phyloP scores from a whole-genome alignment of 306 rosid species.

The Sindora glabra region DNA sequence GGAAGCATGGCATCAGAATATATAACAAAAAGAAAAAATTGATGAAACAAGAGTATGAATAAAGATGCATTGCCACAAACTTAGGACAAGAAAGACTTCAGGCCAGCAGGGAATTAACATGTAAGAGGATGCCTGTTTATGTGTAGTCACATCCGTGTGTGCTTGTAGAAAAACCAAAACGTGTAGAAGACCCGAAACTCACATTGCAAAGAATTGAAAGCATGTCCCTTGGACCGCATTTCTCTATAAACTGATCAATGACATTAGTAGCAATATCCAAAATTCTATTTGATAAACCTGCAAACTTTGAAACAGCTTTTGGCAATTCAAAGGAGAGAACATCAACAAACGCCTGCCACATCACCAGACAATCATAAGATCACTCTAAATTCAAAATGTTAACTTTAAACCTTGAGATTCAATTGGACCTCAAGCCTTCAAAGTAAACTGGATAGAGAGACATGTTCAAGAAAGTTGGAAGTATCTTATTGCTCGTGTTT shows the following conservation, averaged over 20 bases:
- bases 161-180: too few species aligned
- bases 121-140: background rate
- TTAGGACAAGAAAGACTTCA: background rate
- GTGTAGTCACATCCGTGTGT: background rate
- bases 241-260: constrained; percentile 45
- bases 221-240: constrained; percentile 78
- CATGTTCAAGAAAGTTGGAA: too few species aligned
- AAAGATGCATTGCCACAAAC: too few species aligned
- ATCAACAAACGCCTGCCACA: constrained; percentile 27
- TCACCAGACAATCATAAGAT: background rate
- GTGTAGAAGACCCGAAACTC: constrained; percentile 1
- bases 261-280: constrained; percentile 47
- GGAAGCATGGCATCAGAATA: constrained; percentile 25
- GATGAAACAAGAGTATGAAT: too few species aligned
- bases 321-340: constrained; percentile 69
- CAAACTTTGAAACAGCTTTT: constrained; percentile 64
- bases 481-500: background rate
- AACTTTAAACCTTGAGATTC: too few species aligned
- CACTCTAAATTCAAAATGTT: background rate
- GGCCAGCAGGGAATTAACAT: background rate
- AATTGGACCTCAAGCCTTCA: too few species aligned
- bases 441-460: too few species aligned
- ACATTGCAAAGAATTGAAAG: constrained; percentile 70
- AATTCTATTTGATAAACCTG: constrained; percentile 43
- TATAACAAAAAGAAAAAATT: constrained; percentile 6